Conservation (phyloP, 805 yeast genomes). For the Myxozyma neglecta region DNA sequence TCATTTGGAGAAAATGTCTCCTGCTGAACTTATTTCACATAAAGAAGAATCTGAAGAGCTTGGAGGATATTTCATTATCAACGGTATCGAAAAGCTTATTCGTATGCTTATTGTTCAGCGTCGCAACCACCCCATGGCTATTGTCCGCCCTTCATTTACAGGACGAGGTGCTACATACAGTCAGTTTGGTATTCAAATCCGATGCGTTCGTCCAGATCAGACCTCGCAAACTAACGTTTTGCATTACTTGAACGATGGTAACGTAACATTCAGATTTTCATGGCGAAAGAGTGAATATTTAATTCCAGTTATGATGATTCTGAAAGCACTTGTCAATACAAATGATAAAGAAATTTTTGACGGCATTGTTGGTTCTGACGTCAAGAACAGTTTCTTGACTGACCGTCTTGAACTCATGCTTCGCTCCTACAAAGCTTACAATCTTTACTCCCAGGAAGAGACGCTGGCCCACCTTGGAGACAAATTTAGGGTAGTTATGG, state of each 20-base stretch:
- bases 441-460: slow-evolving; percentile 75
- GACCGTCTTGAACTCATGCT: slow-evolving; percentile 94
- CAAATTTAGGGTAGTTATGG: slow-evolving; percentile 90
- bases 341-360: slow-evolving; percentile 95
- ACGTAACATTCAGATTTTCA: slow-evolving; percentile 91
- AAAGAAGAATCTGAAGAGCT: slow-evolving; percentile 93
- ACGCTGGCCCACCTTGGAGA: slow-evolving; percentile 94
- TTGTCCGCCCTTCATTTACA: slow-evolving; percentile 88
- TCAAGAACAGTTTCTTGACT: slow-evolving; percentile 85
- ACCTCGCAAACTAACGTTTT: slow-evolving; percentile 97
- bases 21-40: slow-evolving; percentile 70
- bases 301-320: slow-evolving; percentile 87
- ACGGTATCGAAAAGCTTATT: slow-evolving; percentile 93
- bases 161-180: slow-evolving; percentile 92
- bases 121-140: slow-evolving; percentile 97
- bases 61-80: slow-evolving; percentile 94
- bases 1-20: slow-evolving; percentile 80
- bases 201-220: slow-evolving; percentile 95
- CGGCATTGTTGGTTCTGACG: slow-evolving; percentile 89
- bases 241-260: slow-evolving; percentile 93
- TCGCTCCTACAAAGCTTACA: slow-evolving; percentile 82
- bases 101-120: slow-evolving; percentile 98
- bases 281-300: slow-evolving; percentile 96
- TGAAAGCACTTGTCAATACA: slow-evolving; percentile 86
- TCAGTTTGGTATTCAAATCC: slow-evolving; percentile 87